phyloP scores from a whole-genome alignment of 495 filamentous ascomycete genomes.

The Talaromyces liani region DNA sequence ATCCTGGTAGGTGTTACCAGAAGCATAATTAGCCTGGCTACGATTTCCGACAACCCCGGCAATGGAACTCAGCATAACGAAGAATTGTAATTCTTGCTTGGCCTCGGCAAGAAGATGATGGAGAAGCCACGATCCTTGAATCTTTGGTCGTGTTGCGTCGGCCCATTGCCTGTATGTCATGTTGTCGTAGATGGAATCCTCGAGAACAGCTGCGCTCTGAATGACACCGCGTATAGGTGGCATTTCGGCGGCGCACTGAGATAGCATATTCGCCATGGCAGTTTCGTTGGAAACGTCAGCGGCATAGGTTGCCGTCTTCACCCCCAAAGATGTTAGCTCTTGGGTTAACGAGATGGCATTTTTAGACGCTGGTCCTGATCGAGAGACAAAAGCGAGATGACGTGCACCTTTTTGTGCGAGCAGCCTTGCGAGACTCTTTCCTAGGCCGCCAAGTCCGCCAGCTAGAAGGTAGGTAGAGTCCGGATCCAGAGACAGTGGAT shows the following conservation, averaged over 20 bases:
- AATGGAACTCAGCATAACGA: slow-evolving; percentile 49
- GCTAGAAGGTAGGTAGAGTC: slow-evolving; percentile 20
- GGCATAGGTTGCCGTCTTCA: background rate
- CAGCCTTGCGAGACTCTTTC: slow-evolving; percentile 14
- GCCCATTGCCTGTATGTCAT: slow-evolving; percentile 38
- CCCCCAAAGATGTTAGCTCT: slow-evolving; percentile 4
- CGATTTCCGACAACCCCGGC: slow-evolving; percentile 45
- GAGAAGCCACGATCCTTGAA: slow-evolving; percentile 46
- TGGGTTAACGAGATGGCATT: slow-evolving; percentile 7
- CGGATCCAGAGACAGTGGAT: slow-evolving; percentile 11
- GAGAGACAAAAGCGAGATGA: slow-evolving; percentile 18
- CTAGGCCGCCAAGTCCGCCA: slow-evolving; percentile 24
- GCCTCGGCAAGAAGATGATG: slow-evolving; percentile 24
- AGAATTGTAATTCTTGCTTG: slow-evolving; percentile 42
- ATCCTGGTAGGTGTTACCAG: slow-evolving; percentile 41
- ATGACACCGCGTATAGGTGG: slow-evolving; percentile 13
- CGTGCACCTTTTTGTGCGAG: slow-evolving; percentile 18
- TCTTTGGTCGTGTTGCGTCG: slow-evolving; percentile 34
- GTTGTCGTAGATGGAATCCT: slow-evolving; percentile 26
- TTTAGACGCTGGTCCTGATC: slow-evolving; percentile 8
- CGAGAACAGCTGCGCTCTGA: slow-evolving; percentile 13
- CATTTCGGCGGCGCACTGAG: background rate
- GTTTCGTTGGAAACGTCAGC: background rate
- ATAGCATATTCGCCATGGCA: background rate
- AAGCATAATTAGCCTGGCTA: slow-evolving; percentile 52